Conservation (phyloP, 176 grass and related monocot genomes). For the Urochloa ruziziensis region DNA sequence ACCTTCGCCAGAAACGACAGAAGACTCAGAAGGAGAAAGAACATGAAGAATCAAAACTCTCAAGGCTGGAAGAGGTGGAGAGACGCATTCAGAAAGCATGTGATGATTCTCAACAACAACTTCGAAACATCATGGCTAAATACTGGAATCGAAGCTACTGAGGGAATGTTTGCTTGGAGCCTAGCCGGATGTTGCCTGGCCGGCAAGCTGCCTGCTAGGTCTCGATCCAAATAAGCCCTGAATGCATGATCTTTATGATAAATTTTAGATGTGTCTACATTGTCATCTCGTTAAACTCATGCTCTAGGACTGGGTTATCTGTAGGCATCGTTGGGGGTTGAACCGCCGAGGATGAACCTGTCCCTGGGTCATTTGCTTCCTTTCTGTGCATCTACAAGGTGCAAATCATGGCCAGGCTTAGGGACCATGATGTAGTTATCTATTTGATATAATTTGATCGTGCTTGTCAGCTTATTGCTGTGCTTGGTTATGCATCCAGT, state of each 20-base stretch:
- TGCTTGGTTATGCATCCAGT: no score
- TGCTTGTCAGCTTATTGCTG: no score
- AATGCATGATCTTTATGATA: background rate
- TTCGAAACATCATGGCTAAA: background rate
- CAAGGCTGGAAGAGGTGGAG: background rate
- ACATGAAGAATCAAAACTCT: slow-evolving; percentile 4
- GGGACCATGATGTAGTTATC: no score
- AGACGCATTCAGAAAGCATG: background rate
- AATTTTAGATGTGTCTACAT: background rate
- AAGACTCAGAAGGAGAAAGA: slow-evolving; percentile 10
- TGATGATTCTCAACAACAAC: background rate
- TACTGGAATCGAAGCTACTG: background rate
- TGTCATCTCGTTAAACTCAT: background rate
- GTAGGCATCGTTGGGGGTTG: background rate
- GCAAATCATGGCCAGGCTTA: no score
- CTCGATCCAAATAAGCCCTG: no score
- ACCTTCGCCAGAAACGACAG: slow-evolving; percentile 11
- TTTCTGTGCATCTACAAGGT: no score
- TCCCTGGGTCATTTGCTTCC: no score
- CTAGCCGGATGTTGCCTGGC: no score
- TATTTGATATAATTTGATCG: no score
- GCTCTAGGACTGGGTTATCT: background rate
- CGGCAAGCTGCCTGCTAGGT: no score
- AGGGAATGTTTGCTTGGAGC: no score
- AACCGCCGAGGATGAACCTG: no score